Base-by-base conservation (phyloP, 1,284 basidiomycete genomes). In the Moniliophthora roreri region DNA sequence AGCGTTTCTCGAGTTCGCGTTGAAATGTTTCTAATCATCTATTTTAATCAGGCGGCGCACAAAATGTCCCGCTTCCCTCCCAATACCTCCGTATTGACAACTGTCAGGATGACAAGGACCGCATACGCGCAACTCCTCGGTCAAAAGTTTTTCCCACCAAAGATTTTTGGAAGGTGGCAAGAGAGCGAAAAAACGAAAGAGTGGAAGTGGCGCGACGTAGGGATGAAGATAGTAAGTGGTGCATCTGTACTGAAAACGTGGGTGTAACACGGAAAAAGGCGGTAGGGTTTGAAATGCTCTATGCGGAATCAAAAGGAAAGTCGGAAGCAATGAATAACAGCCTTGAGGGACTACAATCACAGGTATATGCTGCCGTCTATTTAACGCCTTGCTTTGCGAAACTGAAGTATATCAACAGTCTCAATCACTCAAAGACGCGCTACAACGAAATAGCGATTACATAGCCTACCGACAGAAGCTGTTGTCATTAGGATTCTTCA, bases 251-350 rank as follows among this genome's bases (percentile, higher is more conserved):
- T 24, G 39, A 48, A 24, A 28, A 7, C 26, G 7, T 24, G 34
- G 11, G 42, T 34, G 35, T 35, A 49, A 48, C 35, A 18, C 16
- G 4, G 21, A 35, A 41, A 18, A 61, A 93, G 91, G 86, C 93
- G 3, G 93, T 91, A 58, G 95, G 95, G 0, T 97, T 97, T 60
- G 95, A 98, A 72, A 97, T 97, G 80, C 78, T 95, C 50, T 97
- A 90, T 68, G 82, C 93, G 71, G 89, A 94, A 68, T 82, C 82
- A 63, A 84, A 90, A 72, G 69, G 72, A 60, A 77, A 74, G 57
- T 67, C 67, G 55, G 74, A 76, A 24, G 60, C 60, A 3, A 58
- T 68, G 11, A 74, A 68, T 40, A 62, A 65, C 9, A 75, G 67
- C 20, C 53, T 67, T 23, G 76, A 79, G 42, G 69, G 62, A 24